Base-by-base conservation (phyloP, 441 rosid species). In the Gossypium schwendimanii region DNA sequence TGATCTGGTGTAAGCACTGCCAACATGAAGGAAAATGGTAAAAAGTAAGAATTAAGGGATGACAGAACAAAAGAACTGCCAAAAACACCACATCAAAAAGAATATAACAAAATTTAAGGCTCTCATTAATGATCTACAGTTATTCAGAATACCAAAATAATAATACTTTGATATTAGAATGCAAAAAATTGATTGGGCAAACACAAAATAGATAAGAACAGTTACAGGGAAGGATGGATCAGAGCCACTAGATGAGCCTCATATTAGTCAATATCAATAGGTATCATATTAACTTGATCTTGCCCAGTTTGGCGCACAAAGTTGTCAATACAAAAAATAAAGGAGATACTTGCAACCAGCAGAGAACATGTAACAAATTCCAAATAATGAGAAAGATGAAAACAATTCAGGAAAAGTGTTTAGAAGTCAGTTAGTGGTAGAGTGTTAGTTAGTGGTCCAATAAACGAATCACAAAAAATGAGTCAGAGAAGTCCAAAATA, bases 1-100 rank as follows among this genome's bases (percentile, higher is more conserved):
- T 86, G 87, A 78, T 80, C 86, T 41, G 89, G 88, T 41, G 91
- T 85, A 76, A 92, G 91, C 86, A 90, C 97, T 92, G 96, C 84
- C 67, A 77, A 68, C 59, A 69, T 17, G 39, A 66, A 45, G 11
- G 36, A 23, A 36, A 36, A 74, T 62, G 69, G 77, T 44, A 79
- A 33, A 55, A 63, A 17, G 44, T 31, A 77, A 21, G 24, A 41
- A 63, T 14, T 6, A n/a, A 59, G 52, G 61, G 21, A 61, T 31
- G 66, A 61, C 41, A 6, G n/a, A 14, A 55, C 10, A 23, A 8
- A 41, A 33, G 36, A 49, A 50, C 36, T 44, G 12, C 15, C n/a
- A 18, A 44, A 21, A 64, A 21, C 11, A 12, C 11, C 53, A 44
- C 11, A 5, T 18, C 10, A 6, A 44, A 64, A 21, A 4, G 8